These are phyloP conservation scores for Pythium utonaiense DNA, from an alignment of 352 stramenopile genomes.

Conservation along the genomic window DNA sequence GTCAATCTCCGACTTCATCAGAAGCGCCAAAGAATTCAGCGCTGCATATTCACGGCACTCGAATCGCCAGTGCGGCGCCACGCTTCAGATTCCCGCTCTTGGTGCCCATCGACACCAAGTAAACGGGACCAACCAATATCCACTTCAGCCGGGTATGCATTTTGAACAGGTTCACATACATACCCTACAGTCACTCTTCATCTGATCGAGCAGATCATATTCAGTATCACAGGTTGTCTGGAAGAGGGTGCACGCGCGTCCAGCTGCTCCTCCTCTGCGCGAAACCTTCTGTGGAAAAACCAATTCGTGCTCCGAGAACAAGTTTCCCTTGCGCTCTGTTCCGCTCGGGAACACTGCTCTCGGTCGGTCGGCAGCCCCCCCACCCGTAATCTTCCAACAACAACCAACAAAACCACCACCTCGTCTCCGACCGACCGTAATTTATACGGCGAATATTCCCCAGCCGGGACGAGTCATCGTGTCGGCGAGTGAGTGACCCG, in stretches of 20 bases:
- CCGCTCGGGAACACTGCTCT: neutral
- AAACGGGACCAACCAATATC: neutral
- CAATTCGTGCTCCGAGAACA: neutral
- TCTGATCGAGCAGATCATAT: slow-evolving; percentile 5
- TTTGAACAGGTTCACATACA: neutral
- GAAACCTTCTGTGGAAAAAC: slow-evolving; percentile 19
- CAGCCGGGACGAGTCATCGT: neutral
- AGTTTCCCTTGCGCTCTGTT: neutral
- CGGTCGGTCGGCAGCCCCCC: neutral
- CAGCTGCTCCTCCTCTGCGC: neutral
- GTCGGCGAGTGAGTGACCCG: neutral
- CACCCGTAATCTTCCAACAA: too few species aligned
- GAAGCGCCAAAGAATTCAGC: neutral
- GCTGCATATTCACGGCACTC: neutral
- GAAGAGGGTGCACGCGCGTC: slow-evolving; percentile 3
- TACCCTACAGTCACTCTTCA: neutral
- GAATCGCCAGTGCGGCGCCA: neutral
- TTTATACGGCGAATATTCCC: neutral
- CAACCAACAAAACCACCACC: too few species aligned
- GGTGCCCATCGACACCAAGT: neutral
- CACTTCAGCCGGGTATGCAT: neutral
- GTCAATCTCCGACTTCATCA: slow-evolving; percentile 1
- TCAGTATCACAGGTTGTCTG: neutral
- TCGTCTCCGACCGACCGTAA: slow-evolving; percentile 1
- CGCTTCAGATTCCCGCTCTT: slow-evolving; percentile 1